Base-by-base conservation (phyloP, 306 rosid genomes). In the Fagus sylvatica region DNA sequence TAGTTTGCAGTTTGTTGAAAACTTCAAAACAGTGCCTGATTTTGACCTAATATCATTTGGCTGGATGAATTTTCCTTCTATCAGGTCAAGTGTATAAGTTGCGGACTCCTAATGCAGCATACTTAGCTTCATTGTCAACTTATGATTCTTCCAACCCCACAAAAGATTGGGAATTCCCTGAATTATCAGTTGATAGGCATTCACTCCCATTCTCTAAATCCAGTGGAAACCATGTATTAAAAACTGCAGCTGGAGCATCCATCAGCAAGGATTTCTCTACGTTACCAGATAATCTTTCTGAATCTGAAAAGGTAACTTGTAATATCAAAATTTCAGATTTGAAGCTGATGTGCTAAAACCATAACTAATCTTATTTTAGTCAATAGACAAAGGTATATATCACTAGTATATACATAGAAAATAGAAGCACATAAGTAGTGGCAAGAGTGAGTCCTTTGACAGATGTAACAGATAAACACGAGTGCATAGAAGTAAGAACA, bases 131-230 rank as follows among this genome's bases (percentile, higher is more conserved):
- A 75, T 54, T 89, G 82, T 75, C 91, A 66, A 79, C 84, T 72
- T 94, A 88, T 79, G 91, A 94, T 84, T 89, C 97, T 69, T 80
- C 97, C 53, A 83, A 92, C 87, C 98, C 97, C 55, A 92, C 95
- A 62, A 85, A 86, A 78, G 90, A 88, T 64, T 94, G 98, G 98
- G 92, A 87, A 32, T 92, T 90, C 78, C 92, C 97, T 36, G 88
- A 71, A 83, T 41, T 92, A 85, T 84, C 93, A 39, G 68, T 81
- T 39, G 53, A 87, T 59, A 74, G 73, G 53, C 74, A 83, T 74
- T 39, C 22, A 40, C 60, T 56, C 17, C 59, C 43, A 55, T 36
- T 37, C 42, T 69, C 78, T 1, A 84, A 76, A 48, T 73, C 88
- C 16, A 10, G 64, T 69, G 87, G 72, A 75, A 74, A 79, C 54